Conservation (phyloP, 2,329 filamentous ascomycete species). For the Knoxdaviesia capensis region DNA sequence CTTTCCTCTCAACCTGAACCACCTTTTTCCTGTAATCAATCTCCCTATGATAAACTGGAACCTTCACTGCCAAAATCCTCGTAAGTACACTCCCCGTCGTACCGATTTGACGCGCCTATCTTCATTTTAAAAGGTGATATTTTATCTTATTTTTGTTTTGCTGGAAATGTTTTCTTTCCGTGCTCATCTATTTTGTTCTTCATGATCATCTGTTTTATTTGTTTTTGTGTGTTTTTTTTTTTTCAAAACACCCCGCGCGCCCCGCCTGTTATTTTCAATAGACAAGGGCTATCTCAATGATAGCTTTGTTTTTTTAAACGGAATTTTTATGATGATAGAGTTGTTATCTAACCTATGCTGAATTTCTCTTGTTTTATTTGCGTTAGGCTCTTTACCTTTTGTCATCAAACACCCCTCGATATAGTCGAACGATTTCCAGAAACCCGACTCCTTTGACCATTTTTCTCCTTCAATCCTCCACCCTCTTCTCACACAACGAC, state of each 20-base stretch:
- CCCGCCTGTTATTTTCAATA: neutral
- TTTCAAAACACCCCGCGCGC: neutral
- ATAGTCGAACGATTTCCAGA: too few species aligned
- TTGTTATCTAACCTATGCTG: neutral
- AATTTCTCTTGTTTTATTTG: too few species aligned
- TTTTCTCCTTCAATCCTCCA: too few species aligned
- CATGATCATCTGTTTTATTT: neutral
- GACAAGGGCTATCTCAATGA: neutral
- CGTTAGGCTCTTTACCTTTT: too few species aligned
- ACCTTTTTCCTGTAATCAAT: conserved; percentile 5
- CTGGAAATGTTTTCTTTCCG: neutral
- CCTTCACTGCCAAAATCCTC: too few species aligned
- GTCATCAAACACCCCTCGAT: too few species aligned
- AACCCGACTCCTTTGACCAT: too few species aligned
- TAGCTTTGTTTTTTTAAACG: neutral
- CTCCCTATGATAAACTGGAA: conserved; percentile 1
- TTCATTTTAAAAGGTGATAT: conserved; percentile 3
- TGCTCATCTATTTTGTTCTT: neutral
- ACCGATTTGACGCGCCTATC: conserved; percentile 2
- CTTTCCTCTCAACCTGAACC: conserved; percentile 1
- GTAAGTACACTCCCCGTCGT: too few species aligned
- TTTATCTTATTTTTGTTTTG: conserved; percentile 1
- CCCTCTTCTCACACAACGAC: too few species aligned
- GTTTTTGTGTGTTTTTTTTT: neutral
- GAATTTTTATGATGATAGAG: neutral